These are phyloP conservation scores for Phoenix dactylifera DNA, from an alignment of 176 grass and related monocot genomes.

Conservation along the genomic window DNA sequence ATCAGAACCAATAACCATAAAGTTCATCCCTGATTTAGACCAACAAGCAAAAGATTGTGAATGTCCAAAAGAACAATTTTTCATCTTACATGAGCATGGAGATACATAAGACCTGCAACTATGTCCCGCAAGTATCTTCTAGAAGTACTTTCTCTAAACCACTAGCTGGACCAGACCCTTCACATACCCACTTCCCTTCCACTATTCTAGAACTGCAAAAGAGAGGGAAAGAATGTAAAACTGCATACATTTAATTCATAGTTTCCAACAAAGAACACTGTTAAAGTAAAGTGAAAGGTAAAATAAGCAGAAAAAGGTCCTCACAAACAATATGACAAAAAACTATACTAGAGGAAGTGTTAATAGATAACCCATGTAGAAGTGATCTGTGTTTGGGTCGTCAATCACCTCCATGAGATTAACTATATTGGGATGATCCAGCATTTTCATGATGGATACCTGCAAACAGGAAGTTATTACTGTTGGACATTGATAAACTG, in stretches of 20 bases:
- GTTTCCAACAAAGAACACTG: no score
- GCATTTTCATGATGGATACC: conserved; percentile 92
- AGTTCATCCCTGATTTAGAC: no score
- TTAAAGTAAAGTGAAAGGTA: no score
- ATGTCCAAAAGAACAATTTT: no score
- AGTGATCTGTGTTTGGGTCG: conserved; percentile 64
- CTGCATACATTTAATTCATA: background rate
- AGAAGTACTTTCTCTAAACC: conserved; percentile 52
- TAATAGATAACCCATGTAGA: conserved; percentile 73
- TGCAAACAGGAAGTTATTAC: conserved; percentile 18
- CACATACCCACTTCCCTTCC: conserved; percentile 63
- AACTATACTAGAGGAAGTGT: background rate
- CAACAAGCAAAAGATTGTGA: no score
- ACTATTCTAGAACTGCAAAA: conserved; percentile 69
- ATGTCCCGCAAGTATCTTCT: conserved; percentile 77
- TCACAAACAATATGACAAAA: background rate
- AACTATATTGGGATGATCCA: conserved; percentile 92
- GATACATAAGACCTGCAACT: conserved; percentile 72
- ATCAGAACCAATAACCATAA: no score
- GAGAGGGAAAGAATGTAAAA: conserved; percentile 5
- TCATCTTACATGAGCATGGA: conserved; percentile 79
- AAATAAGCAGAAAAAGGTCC: background rate
- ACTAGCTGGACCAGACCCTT: conserved; percentile 28
- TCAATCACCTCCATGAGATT: conserved; percentile 97
- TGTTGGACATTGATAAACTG: no score